Evolutionary conservation across 2,329 filamentous ascomycete species (phyloP), one percentile per base, ranked within the genome.

Genomic region (Ophiostoma sp.): DNA sequence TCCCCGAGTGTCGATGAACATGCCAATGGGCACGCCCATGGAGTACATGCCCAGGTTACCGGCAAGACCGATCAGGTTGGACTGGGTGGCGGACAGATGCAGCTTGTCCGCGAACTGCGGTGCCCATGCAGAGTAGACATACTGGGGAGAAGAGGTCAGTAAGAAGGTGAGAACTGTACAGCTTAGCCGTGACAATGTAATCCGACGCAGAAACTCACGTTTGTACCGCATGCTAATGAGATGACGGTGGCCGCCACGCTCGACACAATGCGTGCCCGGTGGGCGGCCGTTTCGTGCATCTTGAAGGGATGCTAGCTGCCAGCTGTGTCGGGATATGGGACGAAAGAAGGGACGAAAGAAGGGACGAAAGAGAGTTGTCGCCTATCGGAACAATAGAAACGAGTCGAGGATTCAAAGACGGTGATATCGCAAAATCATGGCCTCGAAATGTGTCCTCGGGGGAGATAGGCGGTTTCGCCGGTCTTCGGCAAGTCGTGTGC

Each of bases 101-200:
- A 99, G 86, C 78, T 89, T 91, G 79, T 97, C 91, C 69, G 95
- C 94, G 80, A 98, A 98, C 83, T 98, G 95, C 25, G 96, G 96
- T 17, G 93, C 94, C 95, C 96, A 99, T 82, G 95, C 95, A 72
- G 94, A 98, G 83, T 98, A 99, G 80, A 95, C 95, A 89, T 99
- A 98, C 94, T 98, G 70, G 0, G 33, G 63, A 31, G 9, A 1
- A n/a, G 7, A 48, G 15, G 45, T 50, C 48, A 68, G 64, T 22
- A 3, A 6, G 17, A 11, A n/a, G 2, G 5, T 25, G 12, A 63
- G 19, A 31, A 31, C 57, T 45, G 36, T 2, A 36, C 4, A 5
- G 19, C 25, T 15, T 28, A 2, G 36, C 19, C 36, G 22, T 2
- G 12, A n/a, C 61, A 2, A 5, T 28, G 4, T 12, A n/a, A 19